These are phyloP conservation scores for Cryomyces antarcticus DNA, from an alignment of 495 filamentous ascomycete species.

Conservation along the genomic window DNA sequence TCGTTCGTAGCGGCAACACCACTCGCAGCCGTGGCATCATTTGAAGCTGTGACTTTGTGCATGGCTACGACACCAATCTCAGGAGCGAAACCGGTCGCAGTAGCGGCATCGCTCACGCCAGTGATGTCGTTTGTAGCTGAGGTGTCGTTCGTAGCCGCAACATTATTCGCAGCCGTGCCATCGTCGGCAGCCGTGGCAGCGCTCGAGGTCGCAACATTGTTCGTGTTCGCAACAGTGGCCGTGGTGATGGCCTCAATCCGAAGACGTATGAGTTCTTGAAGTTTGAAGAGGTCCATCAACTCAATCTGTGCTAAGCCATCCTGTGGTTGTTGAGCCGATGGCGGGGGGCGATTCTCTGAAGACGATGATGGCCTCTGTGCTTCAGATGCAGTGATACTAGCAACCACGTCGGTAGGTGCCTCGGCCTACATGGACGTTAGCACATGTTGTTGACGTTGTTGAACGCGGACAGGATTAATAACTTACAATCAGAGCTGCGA, in stretches of 20 bases:
- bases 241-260: not conserved
- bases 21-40: not conserved
- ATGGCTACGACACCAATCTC: not conserved
- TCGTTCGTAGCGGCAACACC: not conserved
- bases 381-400: slow-evolving; percentile 3
- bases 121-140: not conserved
- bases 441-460: slow-evolving; percentile 9
- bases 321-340: too few relatives aligned
- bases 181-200: not conserved
- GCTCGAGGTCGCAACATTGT: not conserved
- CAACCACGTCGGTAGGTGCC: slow-evolving; percentile 14
- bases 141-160: not conserved
- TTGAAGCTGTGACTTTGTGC: too few relatives aligned
- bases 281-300: too few relatives aligned
- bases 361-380: not conserved
- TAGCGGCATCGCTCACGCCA: not conserved
- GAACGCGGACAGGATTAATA: not conserved
- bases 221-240: not conserved
- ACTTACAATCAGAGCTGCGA: slow-evolving; percentile 18
- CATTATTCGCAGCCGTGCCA: too few relatives aligned
- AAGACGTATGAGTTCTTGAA: too few relatives aligned
- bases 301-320: too few relatives aligned
- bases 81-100: not conserved
- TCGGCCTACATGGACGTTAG: slow-evolving; percentile 16
- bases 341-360: too few relatives aligned